Evolutionary conservation across 768 basidiomycete species (phyloP).

Genomic region (Coprinopsis strossmayeri): DNA sequence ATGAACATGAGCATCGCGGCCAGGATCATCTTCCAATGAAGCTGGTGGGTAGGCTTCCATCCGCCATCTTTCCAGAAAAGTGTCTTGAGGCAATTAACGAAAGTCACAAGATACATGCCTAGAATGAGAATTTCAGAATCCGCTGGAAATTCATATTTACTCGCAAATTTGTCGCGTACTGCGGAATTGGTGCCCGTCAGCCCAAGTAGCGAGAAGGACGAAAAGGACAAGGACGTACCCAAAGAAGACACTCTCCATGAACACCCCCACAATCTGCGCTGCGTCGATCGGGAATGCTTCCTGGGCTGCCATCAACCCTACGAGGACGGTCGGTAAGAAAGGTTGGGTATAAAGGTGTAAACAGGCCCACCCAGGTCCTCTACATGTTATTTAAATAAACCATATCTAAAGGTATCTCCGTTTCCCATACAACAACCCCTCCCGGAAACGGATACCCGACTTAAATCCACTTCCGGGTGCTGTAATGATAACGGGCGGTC

Average conservation of each 20-base stretch:
- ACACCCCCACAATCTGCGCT: constrained; percentile 32
- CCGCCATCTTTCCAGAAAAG: constrained; percentile 24
- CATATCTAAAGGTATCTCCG: no score
- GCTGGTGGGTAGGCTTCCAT: constrained; percentile 18
- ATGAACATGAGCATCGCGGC: constrained; percentile 32
- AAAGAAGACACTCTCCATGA: constrained; percentile 34
- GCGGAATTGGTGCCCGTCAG: no score
- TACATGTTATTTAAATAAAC: no score
- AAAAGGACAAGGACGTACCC: constrained; percentile 20
- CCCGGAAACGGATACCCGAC: no score
- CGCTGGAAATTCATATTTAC: no score
- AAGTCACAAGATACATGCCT: constrained; percentile 32
- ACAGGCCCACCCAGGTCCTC: no score
- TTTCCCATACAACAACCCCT: no score
- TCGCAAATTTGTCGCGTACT: no score
- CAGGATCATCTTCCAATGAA: constrained; percentile 29
- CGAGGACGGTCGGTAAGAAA: not conserved
- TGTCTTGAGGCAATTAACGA: constrained; percentile 26
- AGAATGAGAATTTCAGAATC: no score
- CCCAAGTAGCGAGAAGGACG: not conserved
- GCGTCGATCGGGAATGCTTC: constrained; percentile 25
- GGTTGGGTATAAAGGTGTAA: not conserved
- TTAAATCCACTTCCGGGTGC: no score
- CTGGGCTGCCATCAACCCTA: constrained; percentile 15
- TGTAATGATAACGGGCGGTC: no score